phyloP scores from a whole-genome alignment of 1,284 basidiomycete species.

The Naganishia sp. region DNA sequence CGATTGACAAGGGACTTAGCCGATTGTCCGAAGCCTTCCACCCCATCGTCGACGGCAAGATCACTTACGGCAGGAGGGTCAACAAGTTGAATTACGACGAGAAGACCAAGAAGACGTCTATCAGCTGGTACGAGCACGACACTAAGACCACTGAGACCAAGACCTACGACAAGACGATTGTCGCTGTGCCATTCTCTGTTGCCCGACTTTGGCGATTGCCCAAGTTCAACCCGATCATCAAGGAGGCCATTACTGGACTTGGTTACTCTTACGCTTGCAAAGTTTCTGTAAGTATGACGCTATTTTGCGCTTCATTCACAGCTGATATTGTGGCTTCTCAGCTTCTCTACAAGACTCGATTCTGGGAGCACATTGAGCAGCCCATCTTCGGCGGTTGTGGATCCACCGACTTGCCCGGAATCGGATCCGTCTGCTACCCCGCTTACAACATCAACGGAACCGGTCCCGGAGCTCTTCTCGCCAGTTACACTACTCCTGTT shows the following conservation, averaged over 20 bases:
- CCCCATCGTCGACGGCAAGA: constrained; percentile 37
- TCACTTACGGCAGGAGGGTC: constrained; percentile 35
- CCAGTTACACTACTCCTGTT: constrained; percentile 34
- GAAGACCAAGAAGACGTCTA: constrained; percentile 33
- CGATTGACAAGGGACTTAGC: constrained; percentile 39
- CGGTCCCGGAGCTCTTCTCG: constrained; percentile 36
- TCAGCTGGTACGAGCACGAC: constrained; percentile 31
- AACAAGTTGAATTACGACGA: constrained; percentile 36
- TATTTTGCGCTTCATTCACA: too few relatives aligned
- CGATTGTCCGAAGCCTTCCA: constrained; percentile 38
- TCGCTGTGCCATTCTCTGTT: constrained; percentile 40
- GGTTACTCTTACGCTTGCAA: constrained; percentile 39
- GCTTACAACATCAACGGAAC: constrained; percentile 39
- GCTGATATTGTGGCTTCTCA: background rate
- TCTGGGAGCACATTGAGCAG: constrained; percentile 41
- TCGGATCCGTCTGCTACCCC: constrained; percentile 38
- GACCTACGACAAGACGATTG: constrained; percentile 39
- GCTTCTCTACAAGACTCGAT: constrained; percentile 40
- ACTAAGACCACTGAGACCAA: constrained; percentile 28
- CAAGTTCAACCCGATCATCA: constrained; percentile 34
- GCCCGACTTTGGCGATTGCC: constrained; percentile 36
- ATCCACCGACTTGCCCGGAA: constrained; percentile 36
- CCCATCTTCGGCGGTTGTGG: constrained; percentile 41
- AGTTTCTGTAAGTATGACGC: constrained; percentile 34
- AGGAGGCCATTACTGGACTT: constrained; percentile 36